Conservation (phyloP, 202 grass and related monocot species). For the Zoysia matrella region DNA sequence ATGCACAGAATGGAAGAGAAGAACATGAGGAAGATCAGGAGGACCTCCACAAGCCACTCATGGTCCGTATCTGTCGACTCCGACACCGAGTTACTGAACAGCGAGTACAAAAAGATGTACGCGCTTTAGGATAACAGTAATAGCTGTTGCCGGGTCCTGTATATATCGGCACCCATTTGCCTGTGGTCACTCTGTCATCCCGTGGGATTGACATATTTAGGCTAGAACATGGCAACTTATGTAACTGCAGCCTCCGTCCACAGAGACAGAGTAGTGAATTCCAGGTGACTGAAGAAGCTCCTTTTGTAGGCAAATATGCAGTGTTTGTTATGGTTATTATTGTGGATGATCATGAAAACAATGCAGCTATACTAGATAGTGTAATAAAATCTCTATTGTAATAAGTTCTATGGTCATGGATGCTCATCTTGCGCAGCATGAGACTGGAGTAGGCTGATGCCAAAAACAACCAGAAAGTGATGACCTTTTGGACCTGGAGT, state of each 20-base stretch:
- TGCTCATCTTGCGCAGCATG: constrained; percentile 28
- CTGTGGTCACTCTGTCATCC: constrained; percentile 26
- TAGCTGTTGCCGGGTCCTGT: constrained; percentile 26
- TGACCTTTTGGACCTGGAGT: constrained; percentile 25
- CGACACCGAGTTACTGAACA: constrained; percentile 81
- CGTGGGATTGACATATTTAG: constrained; percentile 39
- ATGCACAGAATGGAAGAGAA: constrained; percentile 90
- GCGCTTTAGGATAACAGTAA: constrained; percentile 59
- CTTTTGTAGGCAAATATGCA: constrained; percentile 51
- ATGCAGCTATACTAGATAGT: constrained; percentile 44
- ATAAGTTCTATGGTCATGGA: constrained; percentile 14
- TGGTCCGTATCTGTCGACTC: constrained; percentile 78
- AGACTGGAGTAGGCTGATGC: constrained; percentile 18
- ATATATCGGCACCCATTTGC: constrained; percentile 54
- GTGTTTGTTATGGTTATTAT: constrained; percentile 39
- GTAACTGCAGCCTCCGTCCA: constrained; percentile 34
- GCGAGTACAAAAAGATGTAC: constrained; percentile 88
- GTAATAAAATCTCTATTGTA: constrained; percentile 40
- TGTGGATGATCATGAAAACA: constrained; percentile 38
- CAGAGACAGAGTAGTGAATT: constrained; percentile 22
- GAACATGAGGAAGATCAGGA: constrained; percentile 83
- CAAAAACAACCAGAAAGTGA: constrained; percentile 14
- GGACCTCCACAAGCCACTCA: constrained; percentile 75
- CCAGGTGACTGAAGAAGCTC: constrained; percentile 25
- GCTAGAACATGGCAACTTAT: constrained; percentile 41